Evolutionary conservation across 1,139 yeast species (phyloP).

Genomic region (Arxiozyma bovina): DNA sequence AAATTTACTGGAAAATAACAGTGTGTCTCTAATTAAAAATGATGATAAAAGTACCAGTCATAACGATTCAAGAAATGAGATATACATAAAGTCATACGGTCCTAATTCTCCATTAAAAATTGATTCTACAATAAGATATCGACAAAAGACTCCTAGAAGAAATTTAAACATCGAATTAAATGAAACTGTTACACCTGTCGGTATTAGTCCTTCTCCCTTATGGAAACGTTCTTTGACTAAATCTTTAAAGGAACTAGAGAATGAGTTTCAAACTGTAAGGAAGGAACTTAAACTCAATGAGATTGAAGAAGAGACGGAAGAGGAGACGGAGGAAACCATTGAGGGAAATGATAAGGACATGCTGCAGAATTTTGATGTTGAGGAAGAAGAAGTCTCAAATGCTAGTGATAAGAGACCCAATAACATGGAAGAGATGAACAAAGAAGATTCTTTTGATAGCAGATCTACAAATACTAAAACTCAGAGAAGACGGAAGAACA

Average conservation of each 20-base stretch:
- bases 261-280: constrained; percentile 7
- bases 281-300: constrained; percentile 17
- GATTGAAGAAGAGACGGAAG: constrained; percentile 13
- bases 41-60: not conserved
- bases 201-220: constrained; percentile 24
- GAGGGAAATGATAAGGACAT: not conserved
- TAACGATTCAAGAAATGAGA: not conserved
- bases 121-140: constrained; percentile 9
- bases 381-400: not conserved
- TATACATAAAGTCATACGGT: constrained; percentile 14
- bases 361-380: not conserved
- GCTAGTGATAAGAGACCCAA: not conserved
- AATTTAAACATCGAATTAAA: not conserved
- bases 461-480: not conserved
- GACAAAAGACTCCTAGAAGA: constrained; percentile 7
- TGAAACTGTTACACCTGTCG: not conserved
- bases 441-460: not conserved
- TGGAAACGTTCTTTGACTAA: constrained; percentile 24
- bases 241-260: constrained; percentile 14
- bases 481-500: not conserved
- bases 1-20: not conserved
- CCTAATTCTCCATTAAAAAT: constrained; percentile 29
- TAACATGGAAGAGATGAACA: not conserved
- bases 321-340: constrained; percentile 4
- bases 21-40: not conserved